A percentile compares a stretch with the other conserved stretches of the same genome.
phyloP scores from a whole-genome alignment of 768 basidiomycete genomes.

The Pisolithus sp. region DNA sequence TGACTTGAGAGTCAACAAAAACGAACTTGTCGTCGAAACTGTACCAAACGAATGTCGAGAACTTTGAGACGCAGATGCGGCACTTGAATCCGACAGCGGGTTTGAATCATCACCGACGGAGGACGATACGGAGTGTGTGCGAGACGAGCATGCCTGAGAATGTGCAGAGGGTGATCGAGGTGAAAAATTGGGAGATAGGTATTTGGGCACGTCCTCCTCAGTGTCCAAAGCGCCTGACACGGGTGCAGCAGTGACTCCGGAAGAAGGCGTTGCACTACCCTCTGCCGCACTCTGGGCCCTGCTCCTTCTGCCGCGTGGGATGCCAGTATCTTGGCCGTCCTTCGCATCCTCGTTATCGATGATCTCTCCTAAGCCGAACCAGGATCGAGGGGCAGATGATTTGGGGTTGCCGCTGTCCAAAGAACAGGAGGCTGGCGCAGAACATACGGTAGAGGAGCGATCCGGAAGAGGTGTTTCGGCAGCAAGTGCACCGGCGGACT shows the following conservation, averaged over 20 bases:
- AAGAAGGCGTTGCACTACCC: slow-evolving; percentile 22
- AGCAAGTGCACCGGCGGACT: slow-evolving; percentile 25
- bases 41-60: slow-evolving; percentile 39
- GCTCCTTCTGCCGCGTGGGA: slow-evolving; percentile 13
- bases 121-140: slow-evolving; percentile 32
- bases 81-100: slow-evolving; percentile 28
- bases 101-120: slow-evolving; percentile 24
- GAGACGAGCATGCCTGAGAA: slow-evolving; percentile 32
- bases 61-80: slow-evolving; percentile 20
- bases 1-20: slow-evolving; percentile 75
- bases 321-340: slow-evolving; percentile 20
- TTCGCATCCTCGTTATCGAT: slow-evolving; percentile 13
- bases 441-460: slow-evolving; percentile 12
- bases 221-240: slow-evolving; percentile 11
- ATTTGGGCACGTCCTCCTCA: slow-evolving; percentile 13
- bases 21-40: slow-evolving; percentile 36
- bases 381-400: slow-evolving; percentile 41
- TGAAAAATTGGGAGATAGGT: slow-evolving; percentile 10
- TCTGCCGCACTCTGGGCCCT: slow-evolving; percentile 23
- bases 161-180: slow-evolving; percentile 42
- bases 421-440: slow-evolving; percentile 17
- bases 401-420: slow-evolving; percentile 18
- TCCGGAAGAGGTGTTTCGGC: slow-evolving; percentile 21
- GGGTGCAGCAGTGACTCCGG: slow-evolving; percentile 6
- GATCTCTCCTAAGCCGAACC: slow-evolving; percentile 48